Percentiles rank a stretch among this genome's conserved stretches.
phyloP scores from a whole-genome alignment of 2,329 filamentous ascomycete genomes.

The Byssothecium circinans region DNA sequence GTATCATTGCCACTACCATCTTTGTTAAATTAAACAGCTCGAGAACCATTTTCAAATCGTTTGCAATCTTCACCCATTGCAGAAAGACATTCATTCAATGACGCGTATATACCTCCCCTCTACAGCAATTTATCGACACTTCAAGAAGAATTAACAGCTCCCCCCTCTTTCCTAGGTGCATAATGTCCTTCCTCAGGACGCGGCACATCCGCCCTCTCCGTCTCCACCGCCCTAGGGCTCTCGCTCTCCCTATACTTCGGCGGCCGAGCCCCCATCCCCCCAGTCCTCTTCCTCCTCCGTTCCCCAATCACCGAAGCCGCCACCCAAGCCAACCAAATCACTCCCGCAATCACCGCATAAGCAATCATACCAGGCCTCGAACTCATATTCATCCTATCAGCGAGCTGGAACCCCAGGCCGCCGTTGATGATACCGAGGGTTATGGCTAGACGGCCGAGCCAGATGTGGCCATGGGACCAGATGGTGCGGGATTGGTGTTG shows the following conservation, averaged over 20 bases:
- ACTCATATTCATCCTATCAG: slow-evolving; percentile 44
- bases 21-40: no score
- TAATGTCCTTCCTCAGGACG: slow-evolving; percentile 18
- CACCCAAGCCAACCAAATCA: slow-evolving; percentile 46
- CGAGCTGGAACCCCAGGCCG: slow-evolving; percentile 56
- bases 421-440: slow-evolving; percentile 59
- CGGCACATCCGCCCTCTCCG: slow-evolving; percentile 1
- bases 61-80: no score
- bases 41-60: no score
- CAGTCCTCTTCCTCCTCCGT: slow-evolving; percentile 19
- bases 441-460: slow-evolving; percentile 56
- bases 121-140: no score
- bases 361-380: slow-evolving; percentile 44
- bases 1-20: no score
- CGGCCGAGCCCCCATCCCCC: slow-evolving; percentile 2
- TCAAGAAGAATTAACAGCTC: no score
- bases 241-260: slow-evolving; percentile 22
- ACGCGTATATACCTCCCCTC: no score
- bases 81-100: no score
- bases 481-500: slow-evolving; percentile 49
- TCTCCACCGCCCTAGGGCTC: background rate
- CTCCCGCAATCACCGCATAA: slow-evolving; percentile 54
- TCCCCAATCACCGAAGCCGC: slow-evolving; percentile 34
- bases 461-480: slow-evolving; percentile 56
- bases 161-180: slow-evolving; percentile 21